These are phyloP conservation scores for Kodamaea fungicola DNA, from an alignment of 1,139 yeast genomes.

Conservation along the genomic window DNA sequence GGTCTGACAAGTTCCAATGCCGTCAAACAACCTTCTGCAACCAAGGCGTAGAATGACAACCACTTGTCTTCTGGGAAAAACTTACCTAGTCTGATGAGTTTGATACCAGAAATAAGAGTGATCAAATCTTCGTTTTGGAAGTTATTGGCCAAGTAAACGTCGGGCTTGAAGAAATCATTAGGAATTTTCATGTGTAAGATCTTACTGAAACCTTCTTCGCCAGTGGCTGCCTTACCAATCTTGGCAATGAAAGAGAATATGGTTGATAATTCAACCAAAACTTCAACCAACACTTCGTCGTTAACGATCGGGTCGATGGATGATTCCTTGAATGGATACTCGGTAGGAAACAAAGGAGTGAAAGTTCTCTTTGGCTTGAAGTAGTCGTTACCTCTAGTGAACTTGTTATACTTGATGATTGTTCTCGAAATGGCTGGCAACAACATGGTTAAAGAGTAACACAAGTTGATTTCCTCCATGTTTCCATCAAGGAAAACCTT, in stretches of 20 bases:
- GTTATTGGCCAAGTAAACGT: conserved; percentile 30
- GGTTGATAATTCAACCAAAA: conserved; percentile 65
- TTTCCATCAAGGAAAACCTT: conserved; percentile 21
- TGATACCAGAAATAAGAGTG: conserved; percentile 52
- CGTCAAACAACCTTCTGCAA: conserved; percentile 57
- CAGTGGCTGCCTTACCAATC: conserved; percentile 46
- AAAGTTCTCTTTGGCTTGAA: conserved; percentile 62
- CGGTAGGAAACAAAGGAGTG: conserved; percentile 64
- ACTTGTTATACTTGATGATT: conserved; percentile 51
- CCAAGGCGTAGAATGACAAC: conserved; percentile 63
- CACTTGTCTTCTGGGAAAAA: conserved; percentile 67
- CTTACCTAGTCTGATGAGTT: conserved; percentile 53
- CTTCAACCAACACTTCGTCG: conserved; percentile 69
- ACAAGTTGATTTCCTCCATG: conserved; percentile 27
- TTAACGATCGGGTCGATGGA: conserved; percentile 75
- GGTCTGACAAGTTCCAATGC: conserved; percentile 59
- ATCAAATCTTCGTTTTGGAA: conserved; percentile 43
- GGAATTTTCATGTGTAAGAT: conserved; percentile 26
- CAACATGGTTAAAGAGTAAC: conserved; percentile 48
- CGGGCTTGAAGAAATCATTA: conserved; percentile 33
- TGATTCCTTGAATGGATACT: conserved; percentile 60
- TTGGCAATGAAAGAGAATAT: conserved; percentile 56
- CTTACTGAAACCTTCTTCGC: conserved; percentile 38
- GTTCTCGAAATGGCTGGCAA: conserved; percentile 51
- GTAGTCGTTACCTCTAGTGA: conserved; percentile 47